Evolutionary conservation across 805 yeast genomes (phyloP).

Genomic region (Saturnispora halmiae): DNA sequence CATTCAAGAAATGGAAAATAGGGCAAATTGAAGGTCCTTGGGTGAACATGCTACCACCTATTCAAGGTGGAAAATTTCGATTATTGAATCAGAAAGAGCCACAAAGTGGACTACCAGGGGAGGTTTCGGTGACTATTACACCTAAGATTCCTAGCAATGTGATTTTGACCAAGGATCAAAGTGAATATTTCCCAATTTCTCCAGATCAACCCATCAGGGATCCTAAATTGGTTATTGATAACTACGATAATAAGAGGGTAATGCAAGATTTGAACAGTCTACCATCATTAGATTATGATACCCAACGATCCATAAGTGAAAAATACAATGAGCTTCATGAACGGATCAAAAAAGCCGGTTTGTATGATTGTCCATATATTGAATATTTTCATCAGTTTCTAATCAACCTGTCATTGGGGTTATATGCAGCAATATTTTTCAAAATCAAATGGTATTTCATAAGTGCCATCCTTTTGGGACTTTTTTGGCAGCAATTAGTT

Average conservation of each 20-base stretch:
- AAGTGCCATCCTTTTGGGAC: conserved; percentile 60
- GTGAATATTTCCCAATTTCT: conserved; percentile 29
- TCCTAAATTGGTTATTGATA: conserved; percentile 43
- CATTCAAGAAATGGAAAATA: conserved; percentile 49
- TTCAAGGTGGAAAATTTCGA: conserved; percentile 63
- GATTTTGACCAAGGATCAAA: conserved; percentile 33
- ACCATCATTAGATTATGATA: conserved; percentile 59
- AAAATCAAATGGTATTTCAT: conserved; percentile 35
- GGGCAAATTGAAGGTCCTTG: conserved; percentile 59
- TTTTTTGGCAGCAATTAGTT: conserved; percentile 84
- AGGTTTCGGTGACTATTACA: conserved; percentile 32
- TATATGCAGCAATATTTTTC: conserved; percentile 41
- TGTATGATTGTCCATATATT: conserved; percentile 66
- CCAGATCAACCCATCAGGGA: conserved; percentile 35
- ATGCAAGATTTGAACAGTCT: conserved; percentile 45
- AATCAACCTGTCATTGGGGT: conserved; percentile 48
- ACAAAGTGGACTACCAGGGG: conserved; percentile 30
- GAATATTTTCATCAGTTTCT: conserved; percentile 60
- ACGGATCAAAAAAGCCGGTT: conserved; percentile 44
- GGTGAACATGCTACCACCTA: conserved; percentile 77
- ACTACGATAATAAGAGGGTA: conserved; percentile 49
- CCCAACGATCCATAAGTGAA: conserved; percentile 48
- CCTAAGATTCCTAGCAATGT: conserved; percentile 46
- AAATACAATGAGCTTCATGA: conserved; percentile 57
- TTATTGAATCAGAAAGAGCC: conserved; percentile 16